phyloP scores from a whole-genome alignment of 2,329 filamentous ascomycete species.

The Cercospora zeina region DNA sequence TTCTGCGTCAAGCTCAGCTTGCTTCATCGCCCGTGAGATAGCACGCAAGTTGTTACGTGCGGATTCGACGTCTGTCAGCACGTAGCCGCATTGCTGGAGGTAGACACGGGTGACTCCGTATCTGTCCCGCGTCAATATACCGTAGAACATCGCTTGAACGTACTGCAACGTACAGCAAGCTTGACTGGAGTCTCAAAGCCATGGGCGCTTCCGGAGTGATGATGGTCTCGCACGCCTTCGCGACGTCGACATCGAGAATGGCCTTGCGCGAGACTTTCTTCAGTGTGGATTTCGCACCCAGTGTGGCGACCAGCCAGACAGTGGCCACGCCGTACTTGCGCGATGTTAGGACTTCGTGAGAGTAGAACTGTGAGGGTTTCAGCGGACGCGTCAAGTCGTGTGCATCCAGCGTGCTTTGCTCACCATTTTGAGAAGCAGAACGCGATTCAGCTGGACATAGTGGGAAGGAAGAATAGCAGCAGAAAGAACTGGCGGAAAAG shows the following conservation, averaged over 20 bases:
- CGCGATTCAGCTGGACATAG: not conserved
- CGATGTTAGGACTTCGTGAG: constrained; percentile 68
- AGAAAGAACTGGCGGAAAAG: not conserved
- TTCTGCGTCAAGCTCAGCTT: constrained; percentile 65
- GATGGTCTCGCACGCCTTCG: constrained; percentile 86
- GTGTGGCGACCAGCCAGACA: constrained; percentile 90
- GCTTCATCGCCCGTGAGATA: constrained; percentile 60
- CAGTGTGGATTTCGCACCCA: constrained; percentile 69
- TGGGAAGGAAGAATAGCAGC: not conserved
- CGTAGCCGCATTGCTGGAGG: constrained; percentile 81
- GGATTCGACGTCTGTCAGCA: constrained; percentile 76
- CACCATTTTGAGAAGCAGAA: constrained; percentile 2
- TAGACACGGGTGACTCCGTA: constrained; percentile 85
- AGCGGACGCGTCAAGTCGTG: constrained; percentile 13
- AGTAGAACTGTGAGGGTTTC: constrained; percentile 8
- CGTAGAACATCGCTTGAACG: not conserved
- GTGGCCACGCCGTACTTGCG: constrained; percentile 90
- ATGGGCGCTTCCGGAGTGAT: constrained; percentile 78
- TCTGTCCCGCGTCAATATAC: constrained; percentile 40
- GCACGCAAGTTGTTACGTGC: constrained; percentile 71
- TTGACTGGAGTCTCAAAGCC: constrained; percentile 85
- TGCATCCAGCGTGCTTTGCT: not conserved
- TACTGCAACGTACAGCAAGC: constrained; percentile 64
- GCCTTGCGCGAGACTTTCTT: constrained; percentile 79
- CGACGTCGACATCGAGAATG: constrained; percentile 83